Conservation (phyloP, 2,329 filamentous ascomycete genomes). For the Decorospora gaudefroyi region DNA sequence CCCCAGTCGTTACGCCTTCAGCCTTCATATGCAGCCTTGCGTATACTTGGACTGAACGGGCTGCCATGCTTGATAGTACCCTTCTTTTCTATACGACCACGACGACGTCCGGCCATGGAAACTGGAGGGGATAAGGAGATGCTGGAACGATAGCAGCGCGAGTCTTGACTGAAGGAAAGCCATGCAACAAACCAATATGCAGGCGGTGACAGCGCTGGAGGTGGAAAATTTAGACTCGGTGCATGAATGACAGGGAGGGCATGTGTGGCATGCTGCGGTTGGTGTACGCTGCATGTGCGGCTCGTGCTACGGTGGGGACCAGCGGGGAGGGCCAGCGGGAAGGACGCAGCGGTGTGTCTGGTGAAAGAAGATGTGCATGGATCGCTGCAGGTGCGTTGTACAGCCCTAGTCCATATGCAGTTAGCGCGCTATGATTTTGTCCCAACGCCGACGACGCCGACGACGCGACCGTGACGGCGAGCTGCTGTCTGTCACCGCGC, state of each 20-base stretch:
- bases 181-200: conserved; percentile 26
- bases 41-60: conserved; percentile 36
- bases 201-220: conserved; percentile 26
- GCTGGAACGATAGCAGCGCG: conserved; percentile 14
- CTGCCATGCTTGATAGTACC: too few species aligned
- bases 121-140: conserved; percentile 17
- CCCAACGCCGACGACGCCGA: too few species aligned
- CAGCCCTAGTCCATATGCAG: conserved; percentile 4
- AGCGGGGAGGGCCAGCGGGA: conserved; percentile 16
- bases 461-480: conserved; percentile 8
- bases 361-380: conserved; percentile 12
- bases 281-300: conserved; percentile 35
- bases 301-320: conserved; percentile 23
- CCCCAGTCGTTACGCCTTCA: conserved; percentile 34
- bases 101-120: conserved; percentile 20
- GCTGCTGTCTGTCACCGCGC: conserved; percentile 8
- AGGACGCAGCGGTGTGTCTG: conserved; percentile 18
- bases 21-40: conserved; percentile 30
- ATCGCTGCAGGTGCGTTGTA: too few species aligned
- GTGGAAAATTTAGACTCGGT: conserved; percentile 32
- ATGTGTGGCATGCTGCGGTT: conserved; percentile 43
- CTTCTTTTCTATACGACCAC: conserved; percentile 22
- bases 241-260: conserved; percentile 33
- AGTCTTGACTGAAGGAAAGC: conserved; percentile 18
- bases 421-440: conserved; percentile 6